phyloP scores from a whole-genome alignment of 1,139 yeast genomes.

The Suhomyces terraborum region DNA sequence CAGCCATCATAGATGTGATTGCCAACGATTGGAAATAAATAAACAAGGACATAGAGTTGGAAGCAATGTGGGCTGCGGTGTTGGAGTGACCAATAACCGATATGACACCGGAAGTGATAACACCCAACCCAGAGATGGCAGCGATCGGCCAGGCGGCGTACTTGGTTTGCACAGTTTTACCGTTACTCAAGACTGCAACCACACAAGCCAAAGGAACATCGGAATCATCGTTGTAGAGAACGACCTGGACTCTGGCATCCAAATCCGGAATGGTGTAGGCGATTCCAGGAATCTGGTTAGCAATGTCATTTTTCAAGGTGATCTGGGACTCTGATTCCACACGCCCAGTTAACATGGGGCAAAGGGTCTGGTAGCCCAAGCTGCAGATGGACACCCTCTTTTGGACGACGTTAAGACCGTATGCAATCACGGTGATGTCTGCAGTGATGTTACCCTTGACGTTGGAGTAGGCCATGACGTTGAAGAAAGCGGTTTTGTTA shows the following conservation, averaged over 20 bases:
- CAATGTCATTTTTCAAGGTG: constrained; percentile 43
- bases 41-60: constrained; percentile 89
- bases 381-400: constrained; percentile 65
- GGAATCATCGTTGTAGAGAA: constrained; percentile 55
- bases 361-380: constrained; percentile 50
- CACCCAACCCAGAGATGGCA: constrained; percentile 84
- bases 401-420: constrained; percentile 73
- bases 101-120: constrained; percentile 81
- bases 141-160: constrained; percentile 98
- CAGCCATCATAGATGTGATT: constrained; percentile 95
- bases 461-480: constrained; percentile 78
- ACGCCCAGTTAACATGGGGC: constrained; percentile 89
- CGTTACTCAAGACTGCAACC: constrained; percentile 82
- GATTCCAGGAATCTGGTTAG: constrained; percentile 67
- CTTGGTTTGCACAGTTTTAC: constrained; percentile 90
- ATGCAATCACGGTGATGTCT: constrained; percentile 67
- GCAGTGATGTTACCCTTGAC: constrained; percentile 76
- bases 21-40: constrained; percentile 94
- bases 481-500: constrained; percentile 62
- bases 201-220: constrained; percentile 79
- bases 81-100: constrained; percentile 87
- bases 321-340: constrained; percentile 66
- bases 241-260: constrained; percentile 86
- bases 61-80: constrained; percentile 96
- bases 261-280: constrained; percentile 92